Percentiles rank a stretch among this genome's conserved stretches.
phyloP scores from a whole-genome alignment of 2,329 filamentous ascomycete genomes.

The Penicillium oxalicum region DNA sequence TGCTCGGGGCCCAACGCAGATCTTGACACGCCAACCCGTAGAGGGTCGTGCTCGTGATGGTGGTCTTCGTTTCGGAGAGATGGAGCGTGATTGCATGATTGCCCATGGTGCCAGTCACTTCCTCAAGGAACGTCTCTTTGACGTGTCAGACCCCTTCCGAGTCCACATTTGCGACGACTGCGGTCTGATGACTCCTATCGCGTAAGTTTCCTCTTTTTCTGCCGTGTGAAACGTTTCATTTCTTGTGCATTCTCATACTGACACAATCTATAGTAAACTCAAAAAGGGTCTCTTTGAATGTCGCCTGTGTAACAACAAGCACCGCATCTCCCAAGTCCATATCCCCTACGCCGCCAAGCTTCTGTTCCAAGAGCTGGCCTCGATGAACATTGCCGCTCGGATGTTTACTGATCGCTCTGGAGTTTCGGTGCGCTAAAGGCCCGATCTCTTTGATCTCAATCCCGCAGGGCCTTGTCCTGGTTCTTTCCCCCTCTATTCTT shows the following conservation, averaged over 20 bases:
- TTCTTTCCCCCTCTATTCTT: constrained; percentile 3
- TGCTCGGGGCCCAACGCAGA: constrained; percentile 91
- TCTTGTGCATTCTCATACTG: constrained; percentile 4
- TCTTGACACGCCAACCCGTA: constrained; percentile 92
- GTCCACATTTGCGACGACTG: constrained; percentile 99
- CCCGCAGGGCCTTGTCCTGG: neutral
- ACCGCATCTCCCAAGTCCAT: constrained; percentile 93
- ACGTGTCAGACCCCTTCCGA: constrained; percentile 95
- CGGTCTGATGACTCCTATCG: constrained; percentile 97
- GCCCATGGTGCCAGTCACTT: constrained; percentile 97
- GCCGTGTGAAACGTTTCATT: neutral
- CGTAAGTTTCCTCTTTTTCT: constrained; percentile 60
- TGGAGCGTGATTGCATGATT: constrained; percentile 99
- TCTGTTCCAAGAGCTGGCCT: constrained; percentile 93
- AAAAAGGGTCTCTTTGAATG: constrained; percentile 96
- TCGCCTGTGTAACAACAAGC: constrained; percentile 97
- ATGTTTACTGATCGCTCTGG: constrained; percentile 75
- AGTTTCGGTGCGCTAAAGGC: constrained; percentile 36
- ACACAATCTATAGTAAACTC: constrained; percentile 59
- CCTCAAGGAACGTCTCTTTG: constrained; percentile 93
- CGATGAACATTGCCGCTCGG: constrained; percentile 96
- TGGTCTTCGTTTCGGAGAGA: constrained; percentile 98
- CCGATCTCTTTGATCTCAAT: neutral
- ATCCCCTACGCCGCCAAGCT: constrained; percentile 97
- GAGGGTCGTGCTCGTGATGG: constrained; percentile 97